Base-by-base conservation (phyloP, 2,329 filamentous ascomycete species). In the Chrysoporthe puriensis region DNA sequence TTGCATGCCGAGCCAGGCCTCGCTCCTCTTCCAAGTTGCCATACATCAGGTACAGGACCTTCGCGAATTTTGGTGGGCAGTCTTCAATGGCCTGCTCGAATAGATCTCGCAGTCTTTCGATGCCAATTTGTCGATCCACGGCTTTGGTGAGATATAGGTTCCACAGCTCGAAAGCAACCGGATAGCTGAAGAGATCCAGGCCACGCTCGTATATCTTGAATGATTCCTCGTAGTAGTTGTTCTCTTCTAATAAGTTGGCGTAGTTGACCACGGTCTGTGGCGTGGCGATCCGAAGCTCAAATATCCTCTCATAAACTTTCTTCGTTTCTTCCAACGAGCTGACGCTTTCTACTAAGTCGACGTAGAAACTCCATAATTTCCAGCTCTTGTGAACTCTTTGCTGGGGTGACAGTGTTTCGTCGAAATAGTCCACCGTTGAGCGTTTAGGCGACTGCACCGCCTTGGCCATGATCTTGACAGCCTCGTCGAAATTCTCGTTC, bases 361-460 rank as follows among this genome's bases (percentile, higher is more conserved):
- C 94, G 74, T 99, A 99, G 83, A 99, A 99, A 79, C 94, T 97
- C 96, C 96, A 99, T 13, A 99, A 82, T 78, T 98, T 99, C 96
- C 96, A 99, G 77, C 93, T 97, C 84, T 99, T 99, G 82, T 99
- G 96, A 3, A 99, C 92, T 70, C 96, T 88, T 81, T 98, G 96
- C 77, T 99, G 96, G 4, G 96, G 95, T 1, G 93, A 94, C 7
- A 99, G 83, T 0, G 88, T 93, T 77, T 99, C 96, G 77, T 99
- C 96, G 75, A 98, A 99, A 77, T 98, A 99, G 81, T 99, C 96
- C n/a, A 99, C 94, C 2, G 90, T 96, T n/a, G 95, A 97, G 72
- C 93, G 85, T 79, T 98, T 98, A 0, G 96, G 94, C n/a, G 96
- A 93, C 78, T 97, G 94, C 5, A 96, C 95, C 21, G 96, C 96